Percentiles rank a stretch among this genome's conserved stretches.
These are phyloP conservation scores for Cryptococcus depauperatus DNA, from an alignment of 1,284 basidiomycete genomes.

Conservation along the genomic window DNA sequence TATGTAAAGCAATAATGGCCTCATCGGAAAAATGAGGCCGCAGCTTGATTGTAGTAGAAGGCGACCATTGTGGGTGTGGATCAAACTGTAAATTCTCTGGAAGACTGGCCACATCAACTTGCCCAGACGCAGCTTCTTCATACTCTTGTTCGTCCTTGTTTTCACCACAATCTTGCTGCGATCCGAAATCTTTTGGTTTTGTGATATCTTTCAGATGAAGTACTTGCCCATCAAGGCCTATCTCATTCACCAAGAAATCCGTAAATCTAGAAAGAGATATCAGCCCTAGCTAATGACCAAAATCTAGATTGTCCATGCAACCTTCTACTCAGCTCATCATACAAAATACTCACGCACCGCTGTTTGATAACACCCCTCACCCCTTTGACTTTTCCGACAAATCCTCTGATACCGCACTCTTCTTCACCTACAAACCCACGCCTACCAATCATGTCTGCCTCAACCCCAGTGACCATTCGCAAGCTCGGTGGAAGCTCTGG, in stretches of 20 bases:
- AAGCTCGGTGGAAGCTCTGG: conserved; percentile 34
- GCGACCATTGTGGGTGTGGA: conserved; percentile 55
- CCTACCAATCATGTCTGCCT: conserved; percentile 22
- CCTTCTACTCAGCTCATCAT: not conserved
- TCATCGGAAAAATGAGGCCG: conserved; percentile 57
- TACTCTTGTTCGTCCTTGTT: not conserved
- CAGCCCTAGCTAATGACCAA: conserved; percentile 3
- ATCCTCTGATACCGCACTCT: conserved; percentile 86
- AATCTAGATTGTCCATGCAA: not conserved
- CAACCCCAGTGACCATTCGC: conserved; percentile 27
- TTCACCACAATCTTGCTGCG: conserved; percentile 6
- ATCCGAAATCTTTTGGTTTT: conserved; percentile 53
- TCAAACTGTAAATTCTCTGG: conserved; percentile 26
- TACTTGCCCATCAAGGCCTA: conserved; percentile 67
- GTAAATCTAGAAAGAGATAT: conserved; percentile 60
- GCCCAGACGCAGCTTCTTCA: conserved; percentile 1
- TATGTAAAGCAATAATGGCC: conserved; percentile 57
- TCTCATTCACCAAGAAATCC: conserved; percentile 86
- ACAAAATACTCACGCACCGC: conserved; percentile 51
- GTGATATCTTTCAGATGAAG: conserved; percentile 68
- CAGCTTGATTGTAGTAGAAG: conserved; percentile 54
- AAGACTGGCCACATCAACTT: conserved; percentile 7
- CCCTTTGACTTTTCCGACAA: conserved; percentile 62
- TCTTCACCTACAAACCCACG: conserved; percentile 56
- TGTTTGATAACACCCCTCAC: conserved; percentile 90